Conservation (phyloP, 805 yeast genomes). For the Monosporozyma aerobia region DNA sequence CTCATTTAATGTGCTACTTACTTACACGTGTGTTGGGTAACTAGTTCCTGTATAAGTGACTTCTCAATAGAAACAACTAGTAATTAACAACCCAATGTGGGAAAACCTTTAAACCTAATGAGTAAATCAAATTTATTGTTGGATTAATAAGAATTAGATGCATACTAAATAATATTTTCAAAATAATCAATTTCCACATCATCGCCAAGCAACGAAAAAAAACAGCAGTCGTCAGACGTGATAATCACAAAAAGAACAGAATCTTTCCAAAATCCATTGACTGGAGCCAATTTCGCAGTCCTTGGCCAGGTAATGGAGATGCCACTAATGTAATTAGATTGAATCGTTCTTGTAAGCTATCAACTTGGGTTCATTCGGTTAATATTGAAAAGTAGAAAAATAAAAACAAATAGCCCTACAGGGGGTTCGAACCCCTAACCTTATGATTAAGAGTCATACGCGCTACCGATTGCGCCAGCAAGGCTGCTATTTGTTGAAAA, state of each 20-base stretch:
- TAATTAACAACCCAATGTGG: background rate
- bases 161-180: background rate
- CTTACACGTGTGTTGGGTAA: background rate
- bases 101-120: background rate
- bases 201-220: background rate
- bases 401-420: constrained; percentile 24
- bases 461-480: constrained; percentile 32
- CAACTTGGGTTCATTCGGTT: too few species aligned
- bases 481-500: constrained; percentile 13
- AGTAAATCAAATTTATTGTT: background rate
- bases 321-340: too few species aligned
- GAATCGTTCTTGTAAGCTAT: background rate
- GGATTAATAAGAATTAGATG: background rate
- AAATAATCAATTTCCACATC: background rate
- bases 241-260: background rate
- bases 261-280: background rate
- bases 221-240: background rate
- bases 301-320: too few species aligned
- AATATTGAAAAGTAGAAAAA: background rate
- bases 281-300: too few species aligned
- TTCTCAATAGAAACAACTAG: background rate
- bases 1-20: background rate
- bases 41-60: background rate
- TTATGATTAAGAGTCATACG: constrained; percentile 31
- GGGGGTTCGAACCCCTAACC: constrained; percentile 33